Conservation (phyloP, 345 rosid genomes). For the Gossypium stocksii region DNA sequence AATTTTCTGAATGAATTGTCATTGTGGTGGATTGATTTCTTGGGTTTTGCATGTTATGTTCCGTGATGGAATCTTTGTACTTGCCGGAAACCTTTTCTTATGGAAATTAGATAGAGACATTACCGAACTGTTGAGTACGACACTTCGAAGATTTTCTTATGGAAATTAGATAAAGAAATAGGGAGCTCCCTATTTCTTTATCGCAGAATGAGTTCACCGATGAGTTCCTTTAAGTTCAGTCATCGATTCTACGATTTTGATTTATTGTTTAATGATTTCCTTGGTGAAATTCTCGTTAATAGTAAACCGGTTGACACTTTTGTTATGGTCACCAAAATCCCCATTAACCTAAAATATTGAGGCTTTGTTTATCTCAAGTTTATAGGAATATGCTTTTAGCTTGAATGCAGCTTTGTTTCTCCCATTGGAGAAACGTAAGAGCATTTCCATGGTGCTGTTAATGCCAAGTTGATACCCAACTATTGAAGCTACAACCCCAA, state of each 20-base stretch:
- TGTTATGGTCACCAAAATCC: not conserved
- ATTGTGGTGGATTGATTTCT: not conserved
- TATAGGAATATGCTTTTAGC: not conserved
- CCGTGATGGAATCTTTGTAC: not conserved
- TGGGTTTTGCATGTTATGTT: not conserved
- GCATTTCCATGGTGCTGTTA: not conserved
- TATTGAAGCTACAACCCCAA: constrained; percentile 59
- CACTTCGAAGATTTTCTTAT: not conserved
- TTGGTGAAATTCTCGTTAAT: not conserved
- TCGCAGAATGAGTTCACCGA: not conserved
- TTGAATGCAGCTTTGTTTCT: not conserved
- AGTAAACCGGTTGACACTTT: not conserved
- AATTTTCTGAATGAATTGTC: not conserved
- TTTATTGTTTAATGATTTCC: not conserved
- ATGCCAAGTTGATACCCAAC: constrained; percentile 34
- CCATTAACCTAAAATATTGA: no score
- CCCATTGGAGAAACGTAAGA: not conserved
- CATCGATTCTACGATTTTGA: not conserved
- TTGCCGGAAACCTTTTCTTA: not conserved
- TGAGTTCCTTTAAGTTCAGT: not conserved
- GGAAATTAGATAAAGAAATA: no score
- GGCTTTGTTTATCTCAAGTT: no score
- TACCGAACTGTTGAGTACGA: not conserved
- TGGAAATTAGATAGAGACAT: not conserved
- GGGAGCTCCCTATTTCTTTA: not conserved